Conservation (phyloP, 768 basidiomycete species). For the Suillus luteus region DNA sequence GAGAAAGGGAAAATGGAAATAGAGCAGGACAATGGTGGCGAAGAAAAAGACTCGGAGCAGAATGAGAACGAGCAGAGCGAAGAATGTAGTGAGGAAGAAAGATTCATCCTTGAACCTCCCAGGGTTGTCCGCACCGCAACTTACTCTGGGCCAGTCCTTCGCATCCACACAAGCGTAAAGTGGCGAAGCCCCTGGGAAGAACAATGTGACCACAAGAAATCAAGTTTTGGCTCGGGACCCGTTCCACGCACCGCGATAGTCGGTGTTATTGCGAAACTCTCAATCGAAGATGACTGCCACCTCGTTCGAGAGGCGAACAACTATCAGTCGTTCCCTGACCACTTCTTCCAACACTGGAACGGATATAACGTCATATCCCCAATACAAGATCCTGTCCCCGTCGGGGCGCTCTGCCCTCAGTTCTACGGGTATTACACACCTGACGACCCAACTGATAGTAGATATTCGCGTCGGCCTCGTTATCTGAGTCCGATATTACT, state of each 20-base stretch:
- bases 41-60: background rate
- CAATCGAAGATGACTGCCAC: slow-evolving; percentile 38
- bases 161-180: slow-evolving; percentile 20
- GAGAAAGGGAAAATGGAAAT: background rate
- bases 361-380: slow-evolving; percentile 27
- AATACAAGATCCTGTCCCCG: slow-evolving; percentile 45
- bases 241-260: slow-evolving; percentile 37
- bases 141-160: slow-evolving; percentile 12
- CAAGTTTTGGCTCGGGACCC: background rate
- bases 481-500: slow-evolving; percentile 45
- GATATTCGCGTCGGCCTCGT: background rate
- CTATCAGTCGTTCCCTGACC: slow-evolving; percentile 31
- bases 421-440: slow-evolving; percentile 63
- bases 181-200: slow-evolving; percentile 13
- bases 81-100: background rate
- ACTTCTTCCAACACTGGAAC: slow-evolving; percentile 28
- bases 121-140: background rate
- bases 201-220: slow-evolving; percentile 13
- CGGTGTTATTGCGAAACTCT: slow-evolving; percentile 47
- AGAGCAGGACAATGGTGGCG: background rate
- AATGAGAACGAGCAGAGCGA: background rate
- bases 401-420: slow-evolving; percentile 57
- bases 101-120: background rate
- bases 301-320: slow-evolving; percentile 32
- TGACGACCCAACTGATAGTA: slow-evolving; percentile 20